Evolutionary conservation across 1,139 yeast genomes (phyloP), one percentile per base, ranked within the genome.

Genomic region (Diutina pseudorugosa): DNA sequence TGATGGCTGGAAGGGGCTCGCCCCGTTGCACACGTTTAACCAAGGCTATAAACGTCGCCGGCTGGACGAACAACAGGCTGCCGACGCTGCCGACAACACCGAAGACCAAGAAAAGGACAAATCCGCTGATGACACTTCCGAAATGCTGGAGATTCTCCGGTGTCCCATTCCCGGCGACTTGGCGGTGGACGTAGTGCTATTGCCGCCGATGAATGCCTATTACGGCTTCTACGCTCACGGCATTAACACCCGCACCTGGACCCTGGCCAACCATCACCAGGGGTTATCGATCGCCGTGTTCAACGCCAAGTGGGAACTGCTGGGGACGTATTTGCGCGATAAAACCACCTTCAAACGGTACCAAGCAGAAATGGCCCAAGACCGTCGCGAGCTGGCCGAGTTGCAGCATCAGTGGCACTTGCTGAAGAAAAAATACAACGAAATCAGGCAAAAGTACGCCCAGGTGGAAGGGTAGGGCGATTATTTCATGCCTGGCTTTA

Each of bases 221-320:
- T 65, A 68, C 23, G 93, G 96, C 1, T 71, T 75, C 45, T 83
- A 67, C 62, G 75, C 85, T 44, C 73, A 85, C 64, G 91, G 87
- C 1, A 67, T 90, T 56, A 79, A 82, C 60, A 82, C 96, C 1
- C 73, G 97, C 53, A 67, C 79, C 1, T 91, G 97, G 97, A 14
- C 5, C 6, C 41, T 50, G 21, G 63, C 64, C 3, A 62, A 62
- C 47, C 67, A 66, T 14, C 96, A 88, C 62, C 84, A 81, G 58
- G 96, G 96, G 4, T 75, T 80, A 49, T 83, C 91, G 25, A 69
- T 74, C 54, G 79, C 81, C 11, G 69, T 88, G 9, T 77, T 74
- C 57, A 76, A 74, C 50, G 81, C 83, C 50, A 71, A 72, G 57
- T 78, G 82, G 82, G 77, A 73, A 53, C 51, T 64, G 2, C 61